Base-by-base conservation (phyloP, 257 asterid genomes). In the Solanum peruvianum region DNA sequence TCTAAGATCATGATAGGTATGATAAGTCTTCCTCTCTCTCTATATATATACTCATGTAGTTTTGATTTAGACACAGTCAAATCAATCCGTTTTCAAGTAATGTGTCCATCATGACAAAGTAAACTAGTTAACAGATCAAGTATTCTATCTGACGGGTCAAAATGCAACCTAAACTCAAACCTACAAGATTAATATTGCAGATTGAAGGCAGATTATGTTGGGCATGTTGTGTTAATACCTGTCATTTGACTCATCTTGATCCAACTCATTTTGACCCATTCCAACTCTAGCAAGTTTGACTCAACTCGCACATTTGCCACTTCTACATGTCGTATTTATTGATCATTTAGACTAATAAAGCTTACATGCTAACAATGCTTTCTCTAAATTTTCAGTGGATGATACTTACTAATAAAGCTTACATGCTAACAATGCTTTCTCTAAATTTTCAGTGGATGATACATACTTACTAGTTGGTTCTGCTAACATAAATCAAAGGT, bases 1-100 rank as follows among this genome's bases (percentile, higher is more conserved):
- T 96, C 98, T 86, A 96, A 96, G 90, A 90, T 96, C 92, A 93
- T 96, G 97, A 96, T 95, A 93, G 99, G 99, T 96, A 93, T 33
- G 77, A 69, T 45, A 21, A 21, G 3, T 42, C 29, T 81, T n/a
- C 37, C 6, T 78, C 25, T 73, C 39, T 37, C 39, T 5, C 0
- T 37, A 0, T 37, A 20, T 11, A 3, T 33, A 35, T 33, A 71
- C 27, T 37, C 64, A 35, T 35, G 4, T 33, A 71, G 78, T 18
- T 16, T 35, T 72, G 11, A 37, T 73, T 21, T 71, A 18, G 78
- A 71, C 14, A 4, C 23, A 45, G 45, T 9, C 18, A 71, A 71
- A 71, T 71, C 45, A 35, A 71, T 71, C 15, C 1, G 0, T 71
- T 71, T 71, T 71, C 25, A 4, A 33, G 78, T 71, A 33, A 71